Base-by-base conservation (phyloP, 2,329 filamentous ascomycete genomes). In the Pseudogymnoascus sp. region DNA sequence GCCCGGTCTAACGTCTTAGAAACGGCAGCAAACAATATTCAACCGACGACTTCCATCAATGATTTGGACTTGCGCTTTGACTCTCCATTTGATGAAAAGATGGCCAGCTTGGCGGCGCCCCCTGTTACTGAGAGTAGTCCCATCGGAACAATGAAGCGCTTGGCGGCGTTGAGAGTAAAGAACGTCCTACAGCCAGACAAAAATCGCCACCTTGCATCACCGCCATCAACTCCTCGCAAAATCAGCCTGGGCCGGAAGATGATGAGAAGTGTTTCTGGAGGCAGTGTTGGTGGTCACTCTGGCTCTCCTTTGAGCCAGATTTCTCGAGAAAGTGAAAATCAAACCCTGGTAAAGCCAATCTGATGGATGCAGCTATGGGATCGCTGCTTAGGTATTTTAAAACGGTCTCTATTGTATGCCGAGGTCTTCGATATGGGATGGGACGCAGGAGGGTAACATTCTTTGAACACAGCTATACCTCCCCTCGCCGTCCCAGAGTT, bases 161-260 rank as follows among this genome's bases (percentile, higher is more conserved):
- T 70, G 16, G 67, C 68, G 9, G 70, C 67, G 7, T 61, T 68
- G 18, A 69, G 66, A 28, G 64, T 66, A 46, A 72, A 70, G 63
- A 67, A 65, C 18, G 69, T 68, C 46, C 71, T 68, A 68, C 67
- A 62, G 28, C 65, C 65, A 56, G 71, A 73, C 61, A 68, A 6
- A 66, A 71, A 59, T 69, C 68, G 34, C 65, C 69, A 38, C 70
- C n/a, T 21, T 31, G 25, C 2, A 56, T 56, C 28, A 34, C 28
- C 49, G 14, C 42, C 42, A 34, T 36, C 28, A 6, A 56, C 28
- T 21, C 49, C 49, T 18, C 49, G 49, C 28, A 56, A 56, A 18
- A 21, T 56, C 16, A 56, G 49, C 9, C 11, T 34, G 8, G 7
- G 25, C 28, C 25, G 3, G 16, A 61, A 25, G 34, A 61, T 18